phyloP scores from a whole-genome alignment of 1,139 yeast species.

The Protomyces pachydermus region DNA sequence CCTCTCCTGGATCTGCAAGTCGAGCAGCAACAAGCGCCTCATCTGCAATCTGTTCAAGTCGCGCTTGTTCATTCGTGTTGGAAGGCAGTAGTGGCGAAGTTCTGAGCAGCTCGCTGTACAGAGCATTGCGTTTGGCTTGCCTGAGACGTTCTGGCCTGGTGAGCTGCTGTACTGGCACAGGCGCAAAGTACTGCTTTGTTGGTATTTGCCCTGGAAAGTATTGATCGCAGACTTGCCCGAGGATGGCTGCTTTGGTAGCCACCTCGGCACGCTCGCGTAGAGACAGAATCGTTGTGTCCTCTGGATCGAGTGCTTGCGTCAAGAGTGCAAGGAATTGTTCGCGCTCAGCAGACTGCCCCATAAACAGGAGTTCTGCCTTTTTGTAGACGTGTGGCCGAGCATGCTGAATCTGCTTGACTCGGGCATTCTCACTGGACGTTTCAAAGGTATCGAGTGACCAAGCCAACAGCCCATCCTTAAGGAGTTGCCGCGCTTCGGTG shows the following conservation, averaged over 20 bases:
- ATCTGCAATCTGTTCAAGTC: not conserved
- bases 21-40: not conserved
- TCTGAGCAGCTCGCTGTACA: constrained; percentile 9
- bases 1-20: not conserved
- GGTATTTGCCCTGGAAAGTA: constrained; percentile 16
- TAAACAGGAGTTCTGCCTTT: constrained; percentile 1
- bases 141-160: constrained; percentile 14
- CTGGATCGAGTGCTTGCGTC: constrained; percentile 11
- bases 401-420: not conserved
- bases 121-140: not conserved
- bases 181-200: not conserved
- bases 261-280: constrained; percentile 4
- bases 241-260: constrained; percentile 6
- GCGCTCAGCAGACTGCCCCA: not conserved
- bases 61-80: not conserved
- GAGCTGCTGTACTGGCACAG: not conserved
- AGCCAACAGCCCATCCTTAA: constrained; percentile 5
- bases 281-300: constrained; percentile 19
- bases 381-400: constrained; percentile 1
- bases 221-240: constrained; percentile 19
- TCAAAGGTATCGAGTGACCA: constrained; percentile 6
- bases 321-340: not conserved
- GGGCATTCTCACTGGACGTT: not conserved
- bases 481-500: constrained; percentile 15
- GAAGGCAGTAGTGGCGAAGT: not conserved